phyloP scores from a whole-genome alignment of 2,329 filamentous ascomycete species.

The Cryphonectria parasitica region DNA sequence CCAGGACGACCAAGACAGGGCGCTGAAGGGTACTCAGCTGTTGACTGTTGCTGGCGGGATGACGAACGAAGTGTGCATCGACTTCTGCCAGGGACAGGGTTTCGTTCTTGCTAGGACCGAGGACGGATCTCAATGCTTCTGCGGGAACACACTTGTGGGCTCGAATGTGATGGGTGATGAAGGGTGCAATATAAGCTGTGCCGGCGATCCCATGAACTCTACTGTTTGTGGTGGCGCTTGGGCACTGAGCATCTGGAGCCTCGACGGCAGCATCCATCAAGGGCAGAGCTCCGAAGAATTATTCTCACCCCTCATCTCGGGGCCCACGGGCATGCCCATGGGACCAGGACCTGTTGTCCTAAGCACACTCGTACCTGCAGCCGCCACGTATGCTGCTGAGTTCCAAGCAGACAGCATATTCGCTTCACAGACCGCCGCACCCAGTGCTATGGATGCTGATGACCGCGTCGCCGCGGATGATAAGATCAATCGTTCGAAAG shows the following conservation, averaged over 20 bases:
- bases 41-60: slow-evolving; percentile 17
- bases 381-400: neutral
- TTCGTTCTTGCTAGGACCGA: slow-evolving; percentile 54
- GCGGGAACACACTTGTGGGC: slow-evolving; percentile 46
- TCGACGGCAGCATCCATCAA: slow-evolving; percentile 37
- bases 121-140: slow-evolving; percentile 53
- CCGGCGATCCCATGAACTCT: slow-evolving; percentile 49
- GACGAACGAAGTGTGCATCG: slow-evolving; percentile 43
- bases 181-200: slow-evolving; percentile 53
- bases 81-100: slow-evolving; percentile 50
- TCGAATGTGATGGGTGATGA: slow-evolving; percentile 48
- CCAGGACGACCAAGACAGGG: slow-evolving; percentile 18
- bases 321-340: slow-evolving; percentile 8
- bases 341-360: slow-evolving; percentile 3
- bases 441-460: neutral
- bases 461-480: neutral
- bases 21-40: slow-evolving; percentile 14
- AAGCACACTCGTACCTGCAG: neutral
- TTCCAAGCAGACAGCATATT: neutral
- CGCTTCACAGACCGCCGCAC: neutral
- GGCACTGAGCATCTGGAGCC: slow-evolving; percentile 50
- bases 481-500: neutral
- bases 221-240: slow-evolving; percentile 52
- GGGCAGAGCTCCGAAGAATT: neutral
- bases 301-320: neutral